Evolutionary conservation across 2,329 filamentous ascomycete species (phyloP).

Genomic region (Clarireedia homoeocarpa): DNA sequence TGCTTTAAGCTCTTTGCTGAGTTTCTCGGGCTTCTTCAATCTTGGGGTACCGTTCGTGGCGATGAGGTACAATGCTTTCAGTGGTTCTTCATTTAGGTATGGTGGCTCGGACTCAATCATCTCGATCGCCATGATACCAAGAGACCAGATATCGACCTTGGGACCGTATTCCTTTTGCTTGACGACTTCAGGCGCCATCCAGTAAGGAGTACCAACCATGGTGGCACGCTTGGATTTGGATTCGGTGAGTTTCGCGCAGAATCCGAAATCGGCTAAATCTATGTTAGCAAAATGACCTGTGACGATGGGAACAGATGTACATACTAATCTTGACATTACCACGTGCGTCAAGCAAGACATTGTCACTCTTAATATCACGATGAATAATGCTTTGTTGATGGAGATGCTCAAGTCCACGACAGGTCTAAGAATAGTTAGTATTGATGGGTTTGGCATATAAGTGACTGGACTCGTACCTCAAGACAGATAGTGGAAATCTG

Average conservation of each 20-base stretch:
- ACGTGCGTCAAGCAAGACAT: conserved; percentile 86
- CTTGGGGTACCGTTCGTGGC: conserved; percentile 94
- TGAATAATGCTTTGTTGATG: conserved; percentile 98
- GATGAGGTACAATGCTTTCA: conserved; percentile 90
- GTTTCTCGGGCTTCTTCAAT: conserved; percentile 96
- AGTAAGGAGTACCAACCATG: conserved; percentile 98
- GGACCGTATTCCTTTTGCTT: conserved; percentile 95
- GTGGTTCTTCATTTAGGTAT: conserved; percentile 88
- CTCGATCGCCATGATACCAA: conserved; percentile 99
- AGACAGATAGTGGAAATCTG: conserved; percentile 96
- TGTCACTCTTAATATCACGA: conserved; percentile 98
- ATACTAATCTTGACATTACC: conserved; percentile 96
- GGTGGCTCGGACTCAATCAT: conserved; percentile 99
- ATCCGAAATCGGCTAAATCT: conserved; percentile 81
- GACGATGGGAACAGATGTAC: conserved; percentile 60
- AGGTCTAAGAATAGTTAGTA: conserved; percentile 56
- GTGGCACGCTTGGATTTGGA: conserved; percentile 95
- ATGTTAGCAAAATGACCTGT: conserved; percentile 27
- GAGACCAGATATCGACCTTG: conserved; percentile 97
- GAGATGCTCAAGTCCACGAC: conserved; percentile 87
- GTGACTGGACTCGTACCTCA: conserved; percentile 56
- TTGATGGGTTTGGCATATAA: background rate
- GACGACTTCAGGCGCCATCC: conserved; percentile 99
- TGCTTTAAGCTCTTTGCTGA: conserved; percentile 95
- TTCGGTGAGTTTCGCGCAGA: conserved; percentile 97